Evolutionary conservation across 805 yeast species (phyloP), one percentile per base, ranked within the genome.

Genomic region (Saccharomycopsis fibuligera): DNA sequence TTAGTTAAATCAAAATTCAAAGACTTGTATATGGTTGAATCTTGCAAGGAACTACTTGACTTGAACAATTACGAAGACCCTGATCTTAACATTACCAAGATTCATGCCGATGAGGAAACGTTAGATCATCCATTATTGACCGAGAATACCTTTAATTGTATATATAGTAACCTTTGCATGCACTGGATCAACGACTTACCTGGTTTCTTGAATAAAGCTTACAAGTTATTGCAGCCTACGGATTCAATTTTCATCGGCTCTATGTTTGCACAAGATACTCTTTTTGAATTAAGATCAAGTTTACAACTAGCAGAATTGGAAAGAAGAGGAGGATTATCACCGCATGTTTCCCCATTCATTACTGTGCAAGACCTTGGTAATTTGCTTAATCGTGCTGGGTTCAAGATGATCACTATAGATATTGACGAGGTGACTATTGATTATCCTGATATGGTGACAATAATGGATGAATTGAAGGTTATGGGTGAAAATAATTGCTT

Each of bases 181-280:
- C 95, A 87, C 62, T 87, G 96, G 96, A 79, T 85, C 50, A 87
- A 87, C 58, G 90, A 87, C 57, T 70, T 87, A n/a, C 95, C 95
- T 0, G 68, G 72, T 1, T 75, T 78, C 2, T 70, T 86, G 45
- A 62, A 64, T 16, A 72, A 76, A 51, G 72, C 86, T 56, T 76
- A 79, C 59, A 59, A 65, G 4, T 71, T 84, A 23, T 68, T 87
- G 33, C 77, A 76, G 51, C 91, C 91, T 1, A 45, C 43, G 21
- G 95, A 87, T 62, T 91, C 95, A 1, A 69, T 89, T 59, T 84
- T 87, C 56, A 73, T 87, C 72, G 95, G 86, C 1, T 76, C 88
- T 21, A 75, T 87, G 73, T 76, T 85, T 56, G 93, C 91, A 19
- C 91, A 90, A 9, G 96, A 87, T 60, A 83, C 95, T 1, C 64